Base-by-base conservation (phyloP, 1,284 basidiomycete genomes). In the Boletellus sp. region DNA sequence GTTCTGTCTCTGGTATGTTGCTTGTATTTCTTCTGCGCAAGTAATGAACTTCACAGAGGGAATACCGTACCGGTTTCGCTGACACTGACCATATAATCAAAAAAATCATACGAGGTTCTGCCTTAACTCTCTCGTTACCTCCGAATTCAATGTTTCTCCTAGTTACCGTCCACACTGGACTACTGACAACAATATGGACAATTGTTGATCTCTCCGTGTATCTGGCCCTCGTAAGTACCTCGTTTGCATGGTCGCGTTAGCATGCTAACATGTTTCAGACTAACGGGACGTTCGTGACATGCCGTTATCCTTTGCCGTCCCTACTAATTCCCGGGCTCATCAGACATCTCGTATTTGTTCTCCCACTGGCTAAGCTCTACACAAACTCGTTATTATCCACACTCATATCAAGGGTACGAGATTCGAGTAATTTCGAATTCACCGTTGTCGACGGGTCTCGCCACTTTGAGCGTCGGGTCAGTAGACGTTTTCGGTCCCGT, bases 111-210 rank as follows among this genome's bases (percentile, higher is more conserved):
- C 54, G 68, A 53, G 24, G 68, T 70, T 43, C 36, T 12, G n/a
- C 50, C 21, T 28, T 18, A 10, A 21, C n/a, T 30, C 21, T 0
- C 19, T 13, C 21, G 28, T 30, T 21, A n/a, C 6, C 33, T 39
- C 15, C 10, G 7, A 22, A 8, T 43, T 33, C 21, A 39, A 56
- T n/a, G 3, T 8, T 36, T 40, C 35, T 21, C 10, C 32, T 38
- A 72, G 72, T 72, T 10, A 72, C 70, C 3, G 54, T 73, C 24
- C 69, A 71, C 30, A 71, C 71, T 5, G 72, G 71, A n/a, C 40
- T 67, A 18, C 47, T 72, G 28, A 73, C 71, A 15, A 56, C 70
- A 32, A 44, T 72, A 21, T 72, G 68, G 62, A 67, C 71, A 5
- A 61, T 68, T 4, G 16, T 64, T 16, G 66, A 68, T 42, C 54